A percentile compares a stretch with the other conserved stretches of the same genome.
Evolutionary conservation across 2,329 filamentous ascomycete genomes (phyloP).

Genomic region (Colletotrichum acutatum): DNA sequence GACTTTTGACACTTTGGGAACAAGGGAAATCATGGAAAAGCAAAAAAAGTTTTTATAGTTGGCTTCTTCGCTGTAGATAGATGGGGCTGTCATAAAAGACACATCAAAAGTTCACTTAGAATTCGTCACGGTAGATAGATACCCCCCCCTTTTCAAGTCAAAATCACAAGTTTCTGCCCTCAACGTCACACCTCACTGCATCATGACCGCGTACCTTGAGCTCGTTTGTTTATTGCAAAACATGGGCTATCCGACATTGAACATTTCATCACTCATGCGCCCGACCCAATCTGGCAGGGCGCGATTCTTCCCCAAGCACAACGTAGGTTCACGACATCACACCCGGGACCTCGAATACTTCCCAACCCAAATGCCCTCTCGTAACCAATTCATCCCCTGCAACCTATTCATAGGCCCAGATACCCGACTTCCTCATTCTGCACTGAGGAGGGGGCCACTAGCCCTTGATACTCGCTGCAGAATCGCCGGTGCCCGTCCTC

Average conservation of each 20-base stretch:
- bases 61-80: not conserved
- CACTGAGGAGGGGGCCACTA: constrained; percentile 33
- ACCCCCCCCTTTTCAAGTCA: not conserved
- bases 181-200: not conserved
- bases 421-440: constrained; percentile 6
- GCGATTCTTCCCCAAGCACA: not conserved
- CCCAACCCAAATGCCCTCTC: not conserved
- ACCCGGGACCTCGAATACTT: not conserved
- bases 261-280: constrained; percentile 12
- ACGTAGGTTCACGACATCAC: not conserved
- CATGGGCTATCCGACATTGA: constrained; percentile 13
- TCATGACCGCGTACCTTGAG: not conserved
- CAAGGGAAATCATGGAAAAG: not conserved
- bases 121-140: not conserved
- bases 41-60: not conserved
- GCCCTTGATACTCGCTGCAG: constrained; percentile 39
- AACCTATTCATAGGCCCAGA: not conserved
- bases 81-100: not conserved
- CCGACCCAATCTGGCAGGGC: not conserved
- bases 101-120: not conserved
- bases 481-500: constrained; percentile 48
- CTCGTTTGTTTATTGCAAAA: constrained; percentile 17
- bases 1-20: not conserved
- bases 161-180: not conserved
- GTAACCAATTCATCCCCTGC: not conserved